Evolutionary conservation across 2,329 filamentous ascomycete genomes (phyloP).

Genomic region (Orbilia blumenaviensis): DNA sequence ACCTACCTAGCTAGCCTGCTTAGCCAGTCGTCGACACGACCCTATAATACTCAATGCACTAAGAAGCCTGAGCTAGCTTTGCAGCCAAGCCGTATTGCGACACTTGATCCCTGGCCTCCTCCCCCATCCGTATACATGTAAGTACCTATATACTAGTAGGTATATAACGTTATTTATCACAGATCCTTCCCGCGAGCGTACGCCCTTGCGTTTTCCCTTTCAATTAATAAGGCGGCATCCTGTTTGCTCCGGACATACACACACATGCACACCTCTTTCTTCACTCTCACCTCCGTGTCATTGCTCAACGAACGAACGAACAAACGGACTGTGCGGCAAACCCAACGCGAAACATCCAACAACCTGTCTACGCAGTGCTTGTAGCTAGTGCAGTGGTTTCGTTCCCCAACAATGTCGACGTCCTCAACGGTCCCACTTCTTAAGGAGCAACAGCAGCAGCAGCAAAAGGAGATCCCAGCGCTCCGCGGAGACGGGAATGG

Average conservation of each 20-base stretch:
- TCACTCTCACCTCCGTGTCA: too few relatives aligned
- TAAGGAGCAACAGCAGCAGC: too few relatives aligned
- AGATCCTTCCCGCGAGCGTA: neutral
- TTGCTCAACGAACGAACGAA: too few relatives aligned
- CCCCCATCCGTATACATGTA: neutral
- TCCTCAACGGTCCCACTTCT: conserved; percentile 1
- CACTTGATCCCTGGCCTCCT: neutral
- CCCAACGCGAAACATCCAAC: conserved; percentile 35
- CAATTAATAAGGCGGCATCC: too few relatives aligned
- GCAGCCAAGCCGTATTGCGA: neutral
- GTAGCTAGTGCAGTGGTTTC: neutral
- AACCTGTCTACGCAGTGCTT: neutral
- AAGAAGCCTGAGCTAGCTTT: neutral
- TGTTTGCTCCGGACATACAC: too few relatives aligned
- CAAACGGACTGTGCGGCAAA: too few relatives aligned
- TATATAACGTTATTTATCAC: conserved; percentile 16
- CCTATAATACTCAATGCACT: neutral
- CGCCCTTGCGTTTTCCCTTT: too few relatives aligned
- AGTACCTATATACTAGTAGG: neutral
- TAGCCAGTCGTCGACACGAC: too few relatives aligned
- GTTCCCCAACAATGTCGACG: neutral
- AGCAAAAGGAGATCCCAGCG: neutral
- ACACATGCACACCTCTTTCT: too few relatives aligned
- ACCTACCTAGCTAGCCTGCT: too few relatives aligned
- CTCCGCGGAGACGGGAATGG: conserved; percentile 33